These are phyloP conservation scores for Yarrowia keelungensis DNA, from an alignment of 805 yeast species.

Conservation along the genomic window DNA sequence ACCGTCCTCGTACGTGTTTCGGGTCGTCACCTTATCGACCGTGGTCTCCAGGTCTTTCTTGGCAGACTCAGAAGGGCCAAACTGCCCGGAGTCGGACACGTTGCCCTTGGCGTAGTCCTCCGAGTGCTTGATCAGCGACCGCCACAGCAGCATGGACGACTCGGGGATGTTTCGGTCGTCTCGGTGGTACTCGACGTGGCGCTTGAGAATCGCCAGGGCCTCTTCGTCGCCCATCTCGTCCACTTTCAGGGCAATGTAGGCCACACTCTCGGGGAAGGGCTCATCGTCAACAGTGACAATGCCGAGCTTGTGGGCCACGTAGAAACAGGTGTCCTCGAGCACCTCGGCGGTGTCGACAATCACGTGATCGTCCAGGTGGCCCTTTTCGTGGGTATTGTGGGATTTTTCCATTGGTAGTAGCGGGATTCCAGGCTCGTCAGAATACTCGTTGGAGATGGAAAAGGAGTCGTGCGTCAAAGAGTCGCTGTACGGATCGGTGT, in stretches of 20 bases:
- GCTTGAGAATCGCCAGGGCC: constrained; percentile 53
- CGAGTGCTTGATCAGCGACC: background rate
- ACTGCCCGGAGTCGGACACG: constrained; percentile 1
- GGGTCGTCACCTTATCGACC: background rate
- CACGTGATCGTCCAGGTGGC: background rate
- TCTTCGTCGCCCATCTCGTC: constrained; percentile 52
- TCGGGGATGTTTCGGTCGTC: constrained; percentile 55
- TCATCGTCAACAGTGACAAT: constrained; percentile 17
- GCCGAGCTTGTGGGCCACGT: constrained; percentile 29
- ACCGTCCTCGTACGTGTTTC: constrained; percentile 10
- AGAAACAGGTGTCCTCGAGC: constrained; percentile 32
- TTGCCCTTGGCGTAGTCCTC: constrained; percentile 7
- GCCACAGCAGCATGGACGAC: constrained; percentile 21
- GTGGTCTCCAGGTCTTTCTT: background rate
- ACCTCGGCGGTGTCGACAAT: constrained; percentile 30
- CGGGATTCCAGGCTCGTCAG: constrained; percentile 2
- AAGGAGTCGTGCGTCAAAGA: background rate
- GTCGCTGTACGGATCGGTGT: background rate
- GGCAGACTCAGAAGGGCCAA: background rate
- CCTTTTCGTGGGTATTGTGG: constrained; percentile 4
- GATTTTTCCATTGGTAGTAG: constrained; percentile 17
- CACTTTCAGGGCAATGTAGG: constrained; percentile 46
- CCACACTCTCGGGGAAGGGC: constrained; percentile 22
- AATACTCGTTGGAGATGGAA: background rate
- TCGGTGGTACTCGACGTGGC: constrained; percentile 53